Conservation (phyloP, 2,329 filamentous ascomycete genomes). For the Aspergillus amoenus region DNA sequence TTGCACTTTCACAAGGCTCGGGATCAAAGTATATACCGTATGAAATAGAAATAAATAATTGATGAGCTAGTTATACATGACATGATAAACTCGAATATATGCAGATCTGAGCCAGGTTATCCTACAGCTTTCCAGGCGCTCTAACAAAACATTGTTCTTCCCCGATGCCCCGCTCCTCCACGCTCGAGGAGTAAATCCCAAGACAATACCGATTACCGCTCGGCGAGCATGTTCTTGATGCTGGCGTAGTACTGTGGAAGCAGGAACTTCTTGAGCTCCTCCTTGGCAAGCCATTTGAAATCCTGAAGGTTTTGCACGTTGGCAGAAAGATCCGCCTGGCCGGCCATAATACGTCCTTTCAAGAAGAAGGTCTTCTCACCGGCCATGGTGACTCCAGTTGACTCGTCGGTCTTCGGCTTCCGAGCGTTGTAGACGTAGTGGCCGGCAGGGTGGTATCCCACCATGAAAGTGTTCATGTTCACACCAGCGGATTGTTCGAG, state of each 20-base stretch:
- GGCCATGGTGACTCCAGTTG: slow-evolving; percentile 41
- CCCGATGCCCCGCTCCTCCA: not conserved
- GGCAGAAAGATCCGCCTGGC: slow-evolving; percentile 76
- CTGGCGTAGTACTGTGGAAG: slow-evolving; percentile 67
- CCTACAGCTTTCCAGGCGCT: slow-evolving; percentile 5
- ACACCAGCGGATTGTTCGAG: slow-evolving; percentile 74
- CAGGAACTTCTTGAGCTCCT: slow-evolving; percentile 74
- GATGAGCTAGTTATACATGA: slow-evolving; percentile 40
- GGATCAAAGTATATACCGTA: not conserved
- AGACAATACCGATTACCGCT: slow-evolving; percentile 58
- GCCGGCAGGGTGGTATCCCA: slow-evolving; percentile 85
- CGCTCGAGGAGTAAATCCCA: not conserved
- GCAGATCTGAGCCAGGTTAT: slow-evolving; percentile 24
- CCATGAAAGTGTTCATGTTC: slow-evolving; percentile 99
- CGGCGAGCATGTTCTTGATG: slow-evolving; percentile 79
- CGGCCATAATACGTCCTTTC: slow-evolving; percentile 94
- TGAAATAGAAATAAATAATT: slow-evolving; percentile 12
- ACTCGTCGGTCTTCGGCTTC: slow-evolving; percentile 45
- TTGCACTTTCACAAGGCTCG: too few species aligned
- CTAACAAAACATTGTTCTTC: slow-evolving; percentile 5
- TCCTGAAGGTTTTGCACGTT: slow-evolving; percentile 74
- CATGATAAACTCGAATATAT: slow-evolving; percentile 35
- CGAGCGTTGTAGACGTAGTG: slow-evolving; percentile 65
- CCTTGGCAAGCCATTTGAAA: slow-evolving; percentile 89
- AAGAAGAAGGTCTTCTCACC: slow-evolving; percentile 92